phyloP scores from a whole-genome alignment of 169 alveolate species.

The Besnoitia besnoiti region DNA sequence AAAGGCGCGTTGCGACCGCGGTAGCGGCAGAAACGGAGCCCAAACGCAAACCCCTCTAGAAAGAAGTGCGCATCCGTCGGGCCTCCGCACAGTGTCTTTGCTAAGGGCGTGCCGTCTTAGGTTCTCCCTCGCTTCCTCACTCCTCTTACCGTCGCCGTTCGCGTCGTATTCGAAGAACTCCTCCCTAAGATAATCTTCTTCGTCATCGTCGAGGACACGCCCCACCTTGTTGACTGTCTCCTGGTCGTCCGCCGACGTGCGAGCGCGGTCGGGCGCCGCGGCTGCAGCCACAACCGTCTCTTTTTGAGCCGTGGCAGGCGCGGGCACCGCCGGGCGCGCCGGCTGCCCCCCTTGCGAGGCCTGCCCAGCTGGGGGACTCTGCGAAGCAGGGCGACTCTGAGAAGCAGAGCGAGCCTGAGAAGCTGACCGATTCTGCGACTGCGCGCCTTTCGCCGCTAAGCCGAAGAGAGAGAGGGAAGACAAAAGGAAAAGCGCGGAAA shows the following conservation, averaged over 20 bases:
- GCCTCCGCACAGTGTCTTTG: background rate
- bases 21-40: background rate
- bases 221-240: constrained; percentile 3
- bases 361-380: background rate
- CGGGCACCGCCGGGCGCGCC: background rate
- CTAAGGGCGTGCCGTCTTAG: background rate
- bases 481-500: background rate
- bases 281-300: background rate
- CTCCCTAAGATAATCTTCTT: background rate
- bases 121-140: background rate
- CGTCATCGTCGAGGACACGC: background rate
- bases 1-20: background rate
- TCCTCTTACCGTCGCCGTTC: constrained; percentile 29
- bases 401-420: background rate
- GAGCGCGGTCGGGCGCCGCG: background rate
- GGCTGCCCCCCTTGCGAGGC: background rate
- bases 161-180: constrained; percentile 25
- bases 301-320: background rate
- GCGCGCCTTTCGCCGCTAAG: too few relatives aligned
- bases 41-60: background rate
- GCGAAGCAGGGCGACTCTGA: background rate
- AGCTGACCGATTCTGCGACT: too few relatives aligned
- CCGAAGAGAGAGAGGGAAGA: background rate
- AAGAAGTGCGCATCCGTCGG: background rate
- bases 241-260: constrained; percentile 7